These are phyloP conservation scores for Epicoccum nigrum DNA, from an alignment of 2,329 filamentous ascomycete genomes.

Conservation along the genomic window DNA sequence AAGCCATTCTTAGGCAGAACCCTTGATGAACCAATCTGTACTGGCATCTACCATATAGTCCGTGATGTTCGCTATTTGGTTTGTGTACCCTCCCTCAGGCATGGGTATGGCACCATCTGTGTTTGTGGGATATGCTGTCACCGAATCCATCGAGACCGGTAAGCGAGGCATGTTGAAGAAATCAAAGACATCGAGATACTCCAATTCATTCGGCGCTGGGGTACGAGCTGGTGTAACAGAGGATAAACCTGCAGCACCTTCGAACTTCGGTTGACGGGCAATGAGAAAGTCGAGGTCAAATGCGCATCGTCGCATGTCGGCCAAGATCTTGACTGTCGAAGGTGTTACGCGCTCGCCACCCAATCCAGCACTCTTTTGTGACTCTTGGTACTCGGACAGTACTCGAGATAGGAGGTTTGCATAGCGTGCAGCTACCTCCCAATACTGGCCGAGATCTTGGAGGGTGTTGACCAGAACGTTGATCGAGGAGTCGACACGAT, in stretches of 20 bases:
- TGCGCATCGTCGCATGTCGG: conserved; percentile 89
- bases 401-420: conserved; percentile 80
- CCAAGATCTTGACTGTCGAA: conserved; percentile 82
- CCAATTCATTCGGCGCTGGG: conserved; percentile 80
- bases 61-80: conserved; percentile 78
- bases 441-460: conserved; percentile 78
- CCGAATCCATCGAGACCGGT: conserved; percentile 50
- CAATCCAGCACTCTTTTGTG: conserved; percentile 63
- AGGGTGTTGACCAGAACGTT: conserved; percentile 82
- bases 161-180: conserved; percentile 91
- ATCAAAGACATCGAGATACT: conserved; percentile 91
- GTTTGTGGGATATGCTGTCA: conserved; percentile 35
- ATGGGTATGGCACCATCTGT: conserved; percentile 35
- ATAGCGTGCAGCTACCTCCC: conserved; percentile 86
- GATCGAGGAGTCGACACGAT: conserved; percentile 79
- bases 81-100: conserved; percentile 46
- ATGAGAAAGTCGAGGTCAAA: conserved; percentile 92
- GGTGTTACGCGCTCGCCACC: conserved; percentile 78
- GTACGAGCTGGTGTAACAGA: conserved; percentile 65
- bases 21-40: conserved; percentile 70
- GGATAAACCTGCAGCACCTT: conserved; percentile 42
- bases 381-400: conserved; percentile 83
- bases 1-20: conserved; percentile 17
- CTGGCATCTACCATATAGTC: conserved; percentile 78
- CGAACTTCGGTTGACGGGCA: conserved; percentile 70